A percentile compares a stretch with the other conserved stretches of the same genome.
Conservation (phyloP, 305 asterid genomes). For the Fraxinus ornus region DNA sequence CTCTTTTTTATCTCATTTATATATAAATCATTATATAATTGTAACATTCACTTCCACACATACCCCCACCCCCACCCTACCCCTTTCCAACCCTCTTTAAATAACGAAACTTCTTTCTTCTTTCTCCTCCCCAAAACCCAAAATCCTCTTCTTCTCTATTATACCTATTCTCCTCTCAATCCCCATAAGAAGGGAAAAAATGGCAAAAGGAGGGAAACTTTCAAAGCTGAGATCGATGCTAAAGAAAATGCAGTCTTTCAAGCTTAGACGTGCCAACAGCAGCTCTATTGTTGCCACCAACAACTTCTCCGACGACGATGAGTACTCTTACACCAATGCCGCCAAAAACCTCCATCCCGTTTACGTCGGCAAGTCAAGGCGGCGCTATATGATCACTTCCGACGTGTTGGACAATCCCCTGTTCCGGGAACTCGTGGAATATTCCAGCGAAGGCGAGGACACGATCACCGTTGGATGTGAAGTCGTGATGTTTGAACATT, state of each 20-base stretch:
- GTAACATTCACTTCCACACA: background rate
- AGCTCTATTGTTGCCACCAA: slow-evolving; percentile 33
- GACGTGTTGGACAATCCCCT: slow-evolving; percentile 68
- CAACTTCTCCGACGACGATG: slow-evolving; percentile 34
- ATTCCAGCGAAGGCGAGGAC: slow-evolving; percentile 42
- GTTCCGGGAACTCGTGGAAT: slow-evolving; percentile 72
- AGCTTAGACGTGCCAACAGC: slow-evolving; percentile 54
- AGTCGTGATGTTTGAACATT: slow-evolving; percentile 89
- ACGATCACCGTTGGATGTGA: slow-evolving; percentile 66
- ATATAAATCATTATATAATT: no score
- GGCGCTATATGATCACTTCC: slow-evolving; percentile 66
- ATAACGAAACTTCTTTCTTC: slow-evolving; percentile 40
- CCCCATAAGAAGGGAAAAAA: slow-evolving; percentile 12
- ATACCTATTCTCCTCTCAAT: background rate
- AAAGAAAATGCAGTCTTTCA: slow-evolving; percentile 88
- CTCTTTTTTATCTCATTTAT: no score
- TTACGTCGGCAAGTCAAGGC: slow-evolving; percentile 78
- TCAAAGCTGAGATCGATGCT: slow-evolving; percentile 76
- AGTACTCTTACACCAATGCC: background rate
- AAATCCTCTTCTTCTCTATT: background rate
- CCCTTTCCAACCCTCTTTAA: slow-evolving; percentile 30
- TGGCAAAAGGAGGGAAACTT: slow-evolving; percentile 82
- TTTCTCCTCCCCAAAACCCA: slow-evolving; percentile 34
- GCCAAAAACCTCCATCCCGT: slow-evolving; percentile 52
- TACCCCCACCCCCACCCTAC: background rate